A percentile compares a stretch with the other conserved stretches of the same genome.
Conservation (phyloP, 345 rosid genomes). For the Anastatica hierochuntica region DNA sequence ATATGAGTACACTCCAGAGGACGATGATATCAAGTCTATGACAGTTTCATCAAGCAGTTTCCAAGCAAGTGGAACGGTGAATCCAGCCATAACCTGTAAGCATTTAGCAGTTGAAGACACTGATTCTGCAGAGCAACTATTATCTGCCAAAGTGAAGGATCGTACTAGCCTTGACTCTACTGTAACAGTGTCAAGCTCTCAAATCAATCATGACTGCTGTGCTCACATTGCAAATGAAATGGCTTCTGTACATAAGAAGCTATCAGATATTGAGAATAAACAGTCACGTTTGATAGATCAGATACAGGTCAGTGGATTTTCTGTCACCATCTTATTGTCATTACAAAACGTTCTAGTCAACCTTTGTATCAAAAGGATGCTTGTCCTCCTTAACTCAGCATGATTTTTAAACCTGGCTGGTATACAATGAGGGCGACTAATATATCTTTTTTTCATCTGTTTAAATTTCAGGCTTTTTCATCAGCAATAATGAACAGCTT, state of each 20-base stretch:
- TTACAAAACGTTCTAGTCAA: neutral
- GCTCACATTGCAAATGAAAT: slow-evolving; percentile 53
- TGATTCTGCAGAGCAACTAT: slow-evolving; percentile 34
- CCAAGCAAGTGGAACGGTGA: slow-evolving; percentile 29
- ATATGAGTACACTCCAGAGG: slow-evolving; percentile 45
- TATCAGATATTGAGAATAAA: slow-evolving; percentile 63
- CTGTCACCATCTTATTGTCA: neutral
- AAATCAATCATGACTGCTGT: slow-evolving; percentile 41
- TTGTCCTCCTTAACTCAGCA: too few species aligned
- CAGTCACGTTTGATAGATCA: slow-evolving; percentile 64
- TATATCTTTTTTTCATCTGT: neutral
- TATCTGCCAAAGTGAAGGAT: slow-evolving; percentile 39
- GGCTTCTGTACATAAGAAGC: slow-evolving; percentile 64
- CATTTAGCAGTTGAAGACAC: slow-evolving; percentile 38
- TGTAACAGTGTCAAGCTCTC: slow-evolving; percentile 54
- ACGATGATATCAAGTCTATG: slow-evolving; percentile 44
- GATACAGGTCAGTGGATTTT: slow-evolving; percentile 50
- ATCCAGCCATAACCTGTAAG: slow-evolving; percentile 35
- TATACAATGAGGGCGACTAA: neutral
- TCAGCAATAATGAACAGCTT: slow-evolving; percentile 53
- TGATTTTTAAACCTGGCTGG: neutral
- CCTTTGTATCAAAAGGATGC: too few species aligned
- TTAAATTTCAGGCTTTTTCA: slow-evolving; percentile 59
- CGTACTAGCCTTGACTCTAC: slow-evolving; percentile 65
- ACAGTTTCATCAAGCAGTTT: slow-evolving; percentile 40